These are phyloP conservation scores for Ensete glaucum DNA, from an alignment of 176 grass and related monocot species.

Conservation along the genomic window DNA sequence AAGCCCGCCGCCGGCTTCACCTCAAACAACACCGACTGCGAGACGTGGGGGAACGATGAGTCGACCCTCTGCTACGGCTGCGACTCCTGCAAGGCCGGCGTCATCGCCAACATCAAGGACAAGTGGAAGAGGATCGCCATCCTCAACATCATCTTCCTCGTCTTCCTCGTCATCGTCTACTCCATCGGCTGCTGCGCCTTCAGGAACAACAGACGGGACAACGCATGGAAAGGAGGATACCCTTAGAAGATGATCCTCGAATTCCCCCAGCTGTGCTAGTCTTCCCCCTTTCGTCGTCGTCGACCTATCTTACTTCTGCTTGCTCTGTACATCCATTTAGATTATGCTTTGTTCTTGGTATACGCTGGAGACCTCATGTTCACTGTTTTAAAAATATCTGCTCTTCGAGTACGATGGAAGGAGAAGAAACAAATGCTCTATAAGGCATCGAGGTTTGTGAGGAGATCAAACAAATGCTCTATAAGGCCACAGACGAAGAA, in stretches of 20 bases:
- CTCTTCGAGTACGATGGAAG: no score
- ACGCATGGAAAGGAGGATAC: slow-evolving; percentile 24
- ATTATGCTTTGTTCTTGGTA: no score
- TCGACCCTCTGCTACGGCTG: slow-evolving; percentile 50
- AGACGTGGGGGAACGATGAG: slow-evolving; percentile 39
- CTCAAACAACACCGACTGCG: slow-evolving; percentile 34
- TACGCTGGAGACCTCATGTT: no score
- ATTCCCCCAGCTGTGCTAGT: no score
- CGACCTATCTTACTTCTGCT: no score
- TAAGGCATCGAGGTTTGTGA: no score
- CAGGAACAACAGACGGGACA: slow-evolving; percentile 43
- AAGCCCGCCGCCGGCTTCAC: not conserved
- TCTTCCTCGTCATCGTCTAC: slow-evolving; percentile 39
- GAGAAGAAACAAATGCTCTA: no score
- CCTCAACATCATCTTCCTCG: slow-evolving; percentile 45
- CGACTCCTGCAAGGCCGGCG: slow-evolving; percentile 53
- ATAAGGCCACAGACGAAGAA: no score
- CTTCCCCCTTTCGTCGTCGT: no score
- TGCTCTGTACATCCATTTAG: no score
- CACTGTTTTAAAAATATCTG: no score
- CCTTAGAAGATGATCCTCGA: not conserved
- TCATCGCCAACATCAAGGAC: slow-evolving; percentile 31
- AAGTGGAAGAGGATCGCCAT: slow-evolving; percentile 57
- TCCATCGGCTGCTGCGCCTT: slow-evolving; percentile 35
- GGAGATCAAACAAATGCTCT: no score